A percentile compares a stretch with the other conserved stretches of the same genome.
Evolutionary conservation across 257 asterid genomes (phyloP).

Genomic region (Petunia axillaris): DNA sequence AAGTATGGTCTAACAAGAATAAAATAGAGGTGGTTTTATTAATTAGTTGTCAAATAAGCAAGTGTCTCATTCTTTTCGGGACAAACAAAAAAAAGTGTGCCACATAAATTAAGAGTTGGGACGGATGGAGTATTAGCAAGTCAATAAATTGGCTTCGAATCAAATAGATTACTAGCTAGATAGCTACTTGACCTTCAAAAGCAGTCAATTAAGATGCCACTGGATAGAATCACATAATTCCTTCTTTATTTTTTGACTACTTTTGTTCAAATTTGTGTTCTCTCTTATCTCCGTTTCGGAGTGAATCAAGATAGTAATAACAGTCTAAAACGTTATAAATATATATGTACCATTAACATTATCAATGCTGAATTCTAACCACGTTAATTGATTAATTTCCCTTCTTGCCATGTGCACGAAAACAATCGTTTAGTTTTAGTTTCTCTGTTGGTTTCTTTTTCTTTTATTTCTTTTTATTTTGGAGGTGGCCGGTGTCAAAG

Average conservation of each 20-base stretch:
- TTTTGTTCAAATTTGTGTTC: not conserved
- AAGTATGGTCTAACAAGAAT: too few relatives aligned
- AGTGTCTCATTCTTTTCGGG: too few relatives aligned
- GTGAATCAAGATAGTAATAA: too few relatives aligned
- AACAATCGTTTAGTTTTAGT: not conserved
- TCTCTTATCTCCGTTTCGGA: not conserved
- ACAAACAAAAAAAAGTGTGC: too few relatives aligned
- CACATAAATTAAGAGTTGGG: too few relatives aligned
- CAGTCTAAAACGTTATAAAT: too few relatives aligned
- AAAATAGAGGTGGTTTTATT: too few relatives aligned
- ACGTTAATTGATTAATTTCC: not conserved
- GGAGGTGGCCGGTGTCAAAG: not conserved
- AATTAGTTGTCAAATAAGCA: too few relatives aligned
- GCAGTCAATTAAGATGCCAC: slow-evolving; percentile 8
- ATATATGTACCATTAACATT: too few relatives aligned
- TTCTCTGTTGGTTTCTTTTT: too few relatives aligned
- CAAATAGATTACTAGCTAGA: not conserved
- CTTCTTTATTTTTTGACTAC: not conserved
- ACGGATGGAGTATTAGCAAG: not conserved
- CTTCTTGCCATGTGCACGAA: not conserved
- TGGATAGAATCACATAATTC: not conserved
- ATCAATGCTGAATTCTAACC: not conserved
- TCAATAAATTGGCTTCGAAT: slow-evolving; percentile 17
- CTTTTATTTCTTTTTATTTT: too few relatives aligned
- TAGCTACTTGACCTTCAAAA: slow-evolving; percentile 7